Base-by-base conservation (phyloP, 768 basidiomycete genomes). In the Phanerodontia chrysosporium region DNA sequence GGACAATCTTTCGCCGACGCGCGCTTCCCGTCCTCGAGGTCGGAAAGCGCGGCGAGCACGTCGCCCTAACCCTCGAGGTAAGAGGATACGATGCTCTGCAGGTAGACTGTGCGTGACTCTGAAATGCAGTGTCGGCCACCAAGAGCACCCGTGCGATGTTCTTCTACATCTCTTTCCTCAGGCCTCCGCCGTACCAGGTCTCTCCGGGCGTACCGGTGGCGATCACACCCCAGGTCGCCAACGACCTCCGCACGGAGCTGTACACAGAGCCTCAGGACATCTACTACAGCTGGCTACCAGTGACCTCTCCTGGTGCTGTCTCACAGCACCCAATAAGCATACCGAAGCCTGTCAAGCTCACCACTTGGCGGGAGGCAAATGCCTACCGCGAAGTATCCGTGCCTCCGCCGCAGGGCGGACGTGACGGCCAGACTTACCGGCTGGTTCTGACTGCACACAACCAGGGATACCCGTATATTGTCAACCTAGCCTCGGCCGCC, bases 141-240 rank as follows among this genome's bases (percentile, higher is more conserved):
- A 6, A 6, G 48, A 24, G 16, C 1, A 42, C 22, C 29, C 22
- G 10, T 2, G 54, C 45, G 21, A 93, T 94, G 92, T 93, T 89
- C 74, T 90, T 80, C 78, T 96, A 95, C 73, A 70, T 95, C 44
- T 95, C 90, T 27, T 95, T 95, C 70, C 83, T 95, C 16, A 87
- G 92, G 46, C 92, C 94, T 12, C 95, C 92, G 3, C 90, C 92
- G 2, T 64, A 74, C 3, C 68, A 76, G 7, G 73, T 78, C 1
- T 70, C 74, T 10, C 73, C 74, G 0, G 65, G 69, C 3, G n/a
- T 28, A 21, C 64, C 75, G 12, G 72, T 95, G 51, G 71, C 75
- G 13, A 81, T 95, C 53, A 92, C 86, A 1, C 92, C 91, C 0
- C 93, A 95, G 70, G 83, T 97, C 60, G 84, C 87, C 29, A 96